Base-by-base conservation (phyloP, 108 stramenopile genomes). In the Mediolabrus comicus region DNA sequence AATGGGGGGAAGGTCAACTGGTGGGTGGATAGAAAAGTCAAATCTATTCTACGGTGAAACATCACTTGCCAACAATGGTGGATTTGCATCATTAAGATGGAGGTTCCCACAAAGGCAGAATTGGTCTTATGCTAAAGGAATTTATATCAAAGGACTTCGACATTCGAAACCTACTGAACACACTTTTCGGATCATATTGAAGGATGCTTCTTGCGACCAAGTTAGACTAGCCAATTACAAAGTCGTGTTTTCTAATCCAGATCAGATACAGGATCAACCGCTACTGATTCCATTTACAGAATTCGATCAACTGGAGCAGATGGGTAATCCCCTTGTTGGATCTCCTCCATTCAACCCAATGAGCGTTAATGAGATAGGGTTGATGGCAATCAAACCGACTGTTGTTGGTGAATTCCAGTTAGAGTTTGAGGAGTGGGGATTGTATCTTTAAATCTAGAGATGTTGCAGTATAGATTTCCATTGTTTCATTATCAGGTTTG, bases 321-420 rank as follows among this genome's bases (percentile, higher is more conserved):
- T 84, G 83, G 83, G 83, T 41, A 61, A 66, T 16, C 25, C 55
- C 13, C 17, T 84, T 30, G 56, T 49, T 3, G 75, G 75, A 2
- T 67, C 72, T 19, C 83, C 80, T 24, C 39, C 55, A 6, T 74
- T 84, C 38, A 82, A 82, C 55, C 83, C 76, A 24, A 12, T 34
- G 41, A 65, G 67, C 28, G 80, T 84, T 2, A 84, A 77, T 43
- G 83, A 84, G 51, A 74, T 84, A 33, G 83, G 83, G 17, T 5
- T 84, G 9, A 84, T 84, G 83, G 83, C 83, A 12, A 84, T 84
- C 24, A 84, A 84, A 54, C 83, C 83, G 27, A 79, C 77, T n/a
- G 80, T 84, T 19, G 83, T 84, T 1, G 83, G 80, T 12, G 76
- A 79, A 10, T 84, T 84, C 31, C 72, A 74, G 22, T 53, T 84